A percentile compares a stretch with the other conserved stretches of the same genome.
Conservation (phyloP, 306 rosid species). For the Vicia faba region DNA sequence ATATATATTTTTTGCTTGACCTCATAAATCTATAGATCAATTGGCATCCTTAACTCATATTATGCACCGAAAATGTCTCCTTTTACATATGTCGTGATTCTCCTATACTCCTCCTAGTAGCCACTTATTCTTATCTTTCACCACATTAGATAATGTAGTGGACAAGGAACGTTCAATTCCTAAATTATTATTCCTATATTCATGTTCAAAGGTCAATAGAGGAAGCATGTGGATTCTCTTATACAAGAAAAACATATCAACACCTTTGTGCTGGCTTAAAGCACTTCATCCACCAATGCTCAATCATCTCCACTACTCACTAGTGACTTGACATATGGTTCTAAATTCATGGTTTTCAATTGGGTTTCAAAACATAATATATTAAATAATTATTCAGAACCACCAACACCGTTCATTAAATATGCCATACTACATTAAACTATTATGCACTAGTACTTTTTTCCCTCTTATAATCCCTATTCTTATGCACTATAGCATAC, state of each 20-base stretch:
- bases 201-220: slow-evolving; percentile 39
- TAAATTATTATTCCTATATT: slow-evolving; percentile 34
- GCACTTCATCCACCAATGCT: slow-evolving; percentile 21
- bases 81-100: slow-evolving; percentile 40
- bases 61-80: slow-evolving; percentile 40
- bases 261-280: slow-evolving; percentile 13
- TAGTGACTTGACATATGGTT: slow-evolving; percentile 22
- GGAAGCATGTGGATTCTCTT: slow-evolving; percentile 40
- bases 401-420: slow-evolving; percentile 5
- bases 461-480: background rate
- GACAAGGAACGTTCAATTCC: slow-evolving; percentile 38
- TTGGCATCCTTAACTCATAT: background rate
- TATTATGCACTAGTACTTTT: slow-evolving; percentile 5
- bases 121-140: slow-evolving; percentile 35
- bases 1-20: background rate
- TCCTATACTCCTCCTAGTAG: background rate
- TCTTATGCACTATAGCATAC: background rate
- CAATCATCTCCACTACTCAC: slow-evolving; percentile 21
- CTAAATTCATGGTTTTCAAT: background rate
- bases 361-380: background rate
- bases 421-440: background rate
- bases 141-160: slow-evolving; percentile 34
- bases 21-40: background rate
- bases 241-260: background rate
- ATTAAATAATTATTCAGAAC: background rate